A percentile compares a stretch with the other conserved stretches of the same genome.
Conservation (phyloP, 2,329 filamentous ascomycete species). For the Plectosphaerella sp. region DNA sequence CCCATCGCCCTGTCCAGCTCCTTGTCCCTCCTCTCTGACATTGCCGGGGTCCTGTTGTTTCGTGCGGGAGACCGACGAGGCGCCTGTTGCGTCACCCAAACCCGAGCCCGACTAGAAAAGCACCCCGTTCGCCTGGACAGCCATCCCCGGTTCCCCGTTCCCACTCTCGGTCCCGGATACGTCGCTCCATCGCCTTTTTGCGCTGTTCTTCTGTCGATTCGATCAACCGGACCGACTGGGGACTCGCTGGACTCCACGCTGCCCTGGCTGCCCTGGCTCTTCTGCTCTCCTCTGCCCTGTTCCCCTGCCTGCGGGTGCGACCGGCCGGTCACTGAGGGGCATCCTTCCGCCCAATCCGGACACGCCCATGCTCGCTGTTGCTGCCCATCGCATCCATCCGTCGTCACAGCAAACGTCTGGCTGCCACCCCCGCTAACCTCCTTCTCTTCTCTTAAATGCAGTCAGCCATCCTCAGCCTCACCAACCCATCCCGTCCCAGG, state of each 20-base stretch:
- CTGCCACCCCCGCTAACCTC: not conserved
- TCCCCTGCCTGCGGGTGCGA: not conserved
- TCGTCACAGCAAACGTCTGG: too few relatives aligned
- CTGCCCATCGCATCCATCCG: too few relatives aligned
- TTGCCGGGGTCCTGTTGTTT: not conserved
- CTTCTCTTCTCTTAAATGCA: slow-evolving; percentile 2
- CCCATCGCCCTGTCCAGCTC: too few relatives aligned
- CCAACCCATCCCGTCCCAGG: not conserved
- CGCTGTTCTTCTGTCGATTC: too few relatives aligned
- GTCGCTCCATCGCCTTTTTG: too few relatives aligned
- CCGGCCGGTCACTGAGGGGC: not conserved
- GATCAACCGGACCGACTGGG: too few relatives aligned
- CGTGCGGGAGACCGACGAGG: not conserved
- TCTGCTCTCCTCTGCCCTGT: not conserved
- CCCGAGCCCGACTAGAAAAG: not conserved
- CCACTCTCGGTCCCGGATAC: too few relatives aligned
- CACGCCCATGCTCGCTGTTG: not conserved
- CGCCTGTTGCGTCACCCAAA: not conserved
- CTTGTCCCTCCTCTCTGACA: not conserved
- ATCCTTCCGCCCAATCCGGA: not conserved
- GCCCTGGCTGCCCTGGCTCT: too few relatives aligned
- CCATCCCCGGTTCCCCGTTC: too few relatives aligned
- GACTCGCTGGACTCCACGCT: too few relatives aligned
- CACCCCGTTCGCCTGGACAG: too few relatives aligned
- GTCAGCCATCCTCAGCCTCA: slow-evolving; percentile 1